Conservation (phyloP, 1,284 basidiomycete species). For the Athelia psychrophila region DNA sequence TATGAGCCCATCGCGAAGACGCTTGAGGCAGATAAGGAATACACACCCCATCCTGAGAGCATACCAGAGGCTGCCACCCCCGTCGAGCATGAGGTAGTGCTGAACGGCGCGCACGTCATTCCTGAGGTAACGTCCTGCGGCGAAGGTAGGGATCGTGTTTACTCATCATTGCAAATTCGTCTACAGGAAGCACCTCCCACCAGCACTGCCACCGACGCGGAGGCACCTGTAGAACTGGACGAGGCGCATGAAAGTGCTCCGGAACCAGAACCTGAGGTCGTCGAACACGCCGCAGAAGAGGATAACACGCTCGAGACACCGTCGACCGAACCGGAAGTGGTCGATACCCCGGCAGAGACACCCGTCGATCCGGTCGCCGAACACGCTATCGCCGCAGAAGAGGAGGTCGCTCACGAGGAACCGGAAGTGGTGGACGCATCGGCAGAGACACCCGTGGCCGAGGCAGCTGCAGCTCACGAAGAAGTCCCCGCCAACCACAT, state of each 20-base stretch:
- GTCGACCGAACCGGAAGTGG: not conserved
- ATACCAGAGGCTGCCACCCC: not conserved
- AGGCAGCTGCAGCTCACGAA: conserved; percentile 3
- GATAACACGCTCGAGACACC: not conserved
- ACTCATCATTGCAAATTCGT: no score
- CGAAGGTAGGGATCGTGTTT: no score
- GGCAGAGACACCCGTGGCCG: not conserved
- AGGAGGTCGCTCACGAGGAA: conserved; percentile 2
- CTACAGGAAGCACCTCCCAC: no score
- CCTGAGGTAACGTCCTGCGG: no score
- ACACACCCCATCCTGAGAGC: not conserved
- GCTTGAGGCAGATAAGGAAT: conserved; percentile 2
- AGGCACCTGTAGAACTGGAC: not conserved
- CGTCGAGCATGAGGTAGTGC: no score
- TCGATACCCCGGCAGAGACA: not conserved
- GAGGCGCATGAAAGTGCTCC: conserved; percentile 5
- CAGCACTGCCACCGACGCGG: not conserved
- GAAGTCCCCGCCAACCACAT: not conserved
- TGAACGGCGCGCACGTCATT: no score
- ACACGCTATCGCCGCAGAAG: not conserved
- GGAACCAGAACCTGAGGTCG: not conserved
- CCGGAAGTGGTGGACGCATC: conserved; percentile 2
- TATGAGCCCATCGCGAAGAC: conserved; percentile 1
- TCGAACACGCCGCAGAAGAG: not conserved
- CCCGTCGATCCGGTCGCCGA: not conserved